Percentiles rank a stretch among this genome's conserved stretches.
Conservation (phyloP, 805 yeast genomes). For the Starmerella bombi region DNA sequence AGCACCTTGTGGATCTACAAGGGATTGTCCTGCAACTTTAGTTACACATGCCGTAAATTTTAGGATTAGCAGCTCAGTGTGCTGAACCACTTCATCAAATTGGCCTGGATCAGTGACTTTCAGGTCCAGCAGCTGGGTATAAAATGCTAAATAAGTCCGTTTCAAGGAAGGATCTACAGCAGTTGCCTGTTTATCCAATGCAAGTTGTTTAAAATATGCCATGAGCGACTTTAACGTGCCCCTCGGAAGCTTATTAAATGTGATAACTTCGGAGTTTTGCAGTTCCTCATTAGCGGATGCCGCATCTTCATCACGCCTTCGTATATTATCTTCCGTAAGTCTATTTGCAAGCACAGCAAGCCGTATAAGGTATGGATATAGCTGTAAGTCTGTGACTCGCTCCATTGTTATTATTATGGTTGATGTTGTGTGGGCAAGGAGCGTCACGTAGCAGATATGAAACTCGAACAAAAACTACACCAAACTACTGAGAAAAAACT, state of each 20-base stretch:
- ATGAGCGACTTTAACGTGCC: constrained; percentile 25
- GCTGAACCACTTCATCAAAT: constrained; percentile 21
- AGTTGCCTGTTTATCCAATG: constrained; percentile 12
- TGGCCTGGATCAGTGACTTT: constrained; percentile 27
- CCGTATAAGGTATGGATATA: constrained; percentile 44
- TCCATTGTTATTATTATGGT: not conserved
- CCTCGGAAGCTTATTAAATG: constrained; percentile 22
- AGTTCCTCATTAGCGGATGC: not conserved
- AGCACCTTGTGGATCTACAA: constrained; percentile 22
- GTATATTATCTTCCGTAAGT: constrained; percentile 21
- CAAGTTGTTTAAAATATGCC: constrained; percentile 26
- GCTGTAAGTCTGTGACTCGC: constrained; percentile 20
- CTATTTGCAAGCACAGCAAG: constrained; percentile 45
- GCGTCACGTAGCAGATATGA: too few species aligned
- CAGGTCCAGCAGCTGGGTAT: constrained; percentile 41
- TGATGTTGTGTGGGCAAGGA: too few species aligned
- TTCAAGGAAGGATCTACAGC: constrained; percentile 14
- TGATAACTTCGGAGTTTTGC: not conserved
- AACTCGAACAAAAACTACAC: too few species aligned
- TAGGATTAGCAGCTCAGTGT: constrained; percentile 27
- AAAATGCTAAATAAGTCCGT: constrained; percentile 41
- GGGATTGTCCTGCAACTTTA: constrained; percentile 18
- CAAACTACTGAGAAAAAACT: too few species aligned
- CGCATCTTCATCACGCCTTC: constrained; percentile 1
- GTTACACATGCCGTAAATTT: constrained; percentile 26